phyloP scores from a whole-genome alignment of 148 eudicot species.

The Chenopodium suecicum region DNA sequence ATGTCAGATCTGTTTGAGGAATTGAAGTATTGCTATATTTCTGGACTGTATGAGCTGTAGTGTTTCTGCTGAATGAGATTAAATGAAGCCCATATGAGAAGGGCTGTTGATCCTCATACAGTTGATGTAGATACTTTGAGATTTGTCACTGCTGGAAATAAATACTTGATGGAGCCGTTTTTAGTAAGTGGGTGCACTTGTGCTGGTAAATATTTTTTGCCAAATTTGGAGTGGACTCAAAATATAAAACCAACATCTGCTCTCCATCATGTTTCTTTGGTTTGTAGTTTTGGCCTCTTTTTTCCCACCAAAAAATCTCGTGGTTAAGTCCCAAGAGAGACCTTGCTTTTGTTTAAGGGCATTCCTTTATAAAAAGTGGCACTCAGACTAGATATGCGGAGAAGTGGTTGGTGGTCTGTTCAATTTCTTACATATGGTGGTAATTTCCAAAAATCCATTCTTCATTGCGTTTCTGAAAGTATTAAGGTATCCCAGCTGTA shows the following conservation, averaged over 20 bases:
- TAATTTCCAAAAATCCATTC: not conserved
- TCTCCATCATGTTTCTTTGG: not conserved
- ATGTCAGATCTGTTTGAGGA: not conserved
- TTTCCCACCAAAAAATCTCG: not conserved
- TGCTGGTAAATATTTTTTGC: not conserved
- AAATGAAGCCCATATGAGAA: not conserved
- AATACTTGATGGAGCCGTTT: not conserved
- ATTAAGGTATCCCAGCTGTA: not conserved
- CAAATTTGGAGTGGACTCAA: not conserved
- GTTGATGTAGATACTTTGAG: not conserved
- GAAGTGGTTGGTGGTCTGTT: slow-evolving; percentile 1
- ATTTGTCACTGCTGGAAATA: not conserved
- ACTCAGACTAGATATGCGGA: not conserved
- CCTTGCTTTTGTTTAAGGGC: not conserved
- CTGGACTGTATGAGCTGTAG: not conserved
- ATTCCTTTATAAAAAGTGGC: not conserved
- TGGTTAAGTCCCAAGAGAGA: not conserved
- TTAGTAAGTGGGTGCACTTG: not conserved
- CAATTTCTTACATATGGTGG: not conserved
- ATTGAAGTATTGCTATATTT: not conserved
- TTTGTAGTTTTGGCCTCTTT: not conserved
- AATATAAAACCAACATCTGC: not conserved
- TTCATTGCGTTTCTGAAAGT: not conserved
- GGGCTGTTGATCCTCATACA: not conserved
- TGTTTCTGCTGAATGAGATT: not conserved